Conservation (phyloP, 2,329 filamentous ascomycete species). For the Metarhizium robertsii region DNA sequence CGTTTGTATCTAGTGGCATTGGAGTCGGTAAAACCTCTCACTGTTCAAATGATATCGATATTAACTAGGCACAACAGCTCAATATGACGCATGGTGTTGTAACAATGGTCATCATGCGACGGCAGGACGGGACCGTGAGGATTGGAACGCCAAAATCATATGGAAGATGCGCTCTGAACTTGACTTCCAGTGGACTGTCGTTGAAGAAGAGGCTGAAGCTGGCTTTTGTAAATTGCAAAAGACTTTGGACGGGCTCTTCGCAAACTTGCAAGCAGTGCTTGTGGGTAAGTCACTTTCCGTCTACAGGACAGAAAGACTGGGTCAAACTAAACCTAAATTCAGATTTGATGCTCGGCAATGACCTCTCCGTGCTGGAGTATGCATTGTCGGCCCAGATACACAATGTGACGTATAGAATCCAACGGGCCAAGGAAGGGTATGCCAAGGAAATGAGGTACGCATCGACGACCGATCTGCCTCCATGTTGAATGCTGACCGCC, state of each 20-base stretch:
- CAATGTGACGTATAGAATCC: not conserved
- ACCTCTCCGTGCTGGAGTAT: not conserved
- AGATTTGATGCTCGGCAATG: not conserved
- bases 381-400: not conserved
- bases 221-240: not conserved
- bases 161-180: constrained; percentile 23
- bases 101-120: constrained; percentile 18
- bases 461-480: not conserved
- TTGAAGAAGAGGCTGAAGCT: constrained; percentile 17
- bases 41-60: not conserved
- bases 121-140: constrained; percentile 6
- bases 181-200: constrained; percentile 16
- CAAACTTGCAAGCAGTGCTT: not conserved
- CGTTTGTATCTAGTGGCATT: constrained; percentile 12
- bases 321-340: not conserved
- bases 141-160: constrained; percentile 24
- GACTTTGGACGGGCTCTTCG: not conserved
- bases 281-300: not conserved
- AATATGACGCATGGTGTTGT: constrained; percentile 21
- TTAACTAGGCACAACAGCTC: constrained; percentile 9
- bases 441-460: not conserved
- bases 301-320: not conserved
- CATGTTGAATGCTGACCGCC: not conserved
- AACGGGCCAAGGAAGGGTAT: not conserved
- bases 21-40: constrained; percentile 8